Base-by-base conservation (phyloP, 2,329 filamentous ascomycete genomes). In the Huntiella savannae region DNA sequence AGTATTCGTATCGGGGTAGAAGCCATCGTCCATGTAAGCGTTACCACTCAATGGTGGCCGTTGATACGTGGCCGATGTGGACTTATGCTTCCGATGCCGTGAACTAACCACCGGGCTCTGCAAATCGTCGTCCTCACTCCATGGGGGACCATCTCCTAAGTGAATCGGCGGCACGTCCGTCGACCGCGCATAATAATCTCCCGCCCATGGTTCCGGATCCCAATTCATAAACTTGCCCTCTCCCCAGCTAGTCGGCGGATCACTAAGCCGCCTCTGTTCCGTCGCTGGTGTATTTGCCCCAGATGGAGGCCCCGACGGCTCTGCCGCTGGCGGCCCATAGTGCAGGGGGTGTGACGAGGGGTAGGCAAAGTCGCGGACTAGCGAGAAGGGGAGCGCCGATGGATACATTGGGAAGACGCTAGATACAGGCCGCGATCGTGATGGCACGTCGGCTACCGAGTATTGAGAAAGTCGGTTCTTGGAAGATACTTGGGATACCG, bases 361-460 rank as follows among this genome's bases (percentile, higher is more conserved):
- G 59, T 96, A 98, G 54, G 91, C 91, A 64, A 96, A 98, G 68
- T 98, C 91, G 57, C 91, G 81, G 53, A 98, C 87, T 39, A 84
- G 69, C n/a, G 86, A 78, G 60, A 95, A 95, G 5, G 82, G 63
- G 13, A 95, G 73, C 58, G 78, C 93, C 49, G 86, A 91, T 55
- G 85, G 80, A 61, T 85, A 91, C 55, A 81, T 68, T 12, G 85
- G 82, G 57, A 91, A 88, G 52, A 83, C 71, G 57, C 82, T 74
- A n/a, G 85, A 93, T 47, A 71, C 71, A 15, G 86, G 84, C 50
- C 85, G 77, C 52, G 86, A 93, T 51, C 79, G 74, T 51, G 73
- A 71, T 43, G 71, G 71, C 49, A 68, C 70, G 12, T 83, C 87
- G 49, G 75, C 66, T 55, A 70, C 77, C 52, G 83, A 91, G 64